phyloP scores from a whole-genome alignment of 805 yeast species.

The Kazachstania kunashirensis region DNA sequence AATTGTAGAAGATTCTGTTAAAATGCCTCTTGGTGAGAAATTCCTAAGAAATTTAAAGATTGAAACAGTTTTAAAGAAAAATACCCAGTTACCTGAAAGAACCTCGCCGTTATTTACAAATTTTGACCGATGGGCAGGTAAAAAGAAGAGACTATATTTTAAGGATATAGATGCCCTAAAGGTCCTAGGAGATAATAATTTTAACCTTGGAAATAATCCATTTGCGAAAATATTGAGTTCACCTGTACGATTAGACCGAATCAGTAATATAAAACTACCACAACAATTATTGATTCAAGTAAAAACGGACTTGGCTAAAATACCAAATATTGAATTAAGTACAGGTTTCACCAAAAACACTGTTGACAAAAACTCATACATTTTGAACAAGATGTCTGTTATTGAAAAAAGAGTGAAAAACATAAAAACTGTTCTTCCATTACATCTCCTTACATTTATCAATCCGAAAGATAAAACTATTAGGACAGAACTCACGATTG shows the following conservation, averaged over 20 bases:
- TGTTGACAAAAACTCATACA: slow-evolving; percentile 11
- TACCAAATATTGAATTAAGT: background rate
- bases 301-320: slow-evolving; percentile 12
- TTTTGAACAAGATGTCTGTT: slow-evolving; percentile 12
- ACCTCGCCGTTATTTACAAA: slow-evolving; percentile 14
- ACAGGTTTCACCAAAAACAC: background rate
- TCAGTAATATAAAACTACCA: slow-evolving; percentile 32
- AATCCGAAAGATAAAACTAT: too few relatives aligned
- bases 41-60: background rate
- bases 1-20: too few relatives aligned
- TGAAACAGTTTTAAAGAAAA: background rate
- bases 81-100: slow-evolving; percentile 1
- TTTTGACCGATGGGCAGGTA: slow-evolving; percentile 31
- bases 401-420: slow-evolving; percentile 4
- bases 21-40: too few relatives aligned
- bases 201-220: slow-evolving; percentile 26
- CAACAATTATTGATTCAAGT: slow-evolving; percentile 31
- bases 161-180: background rate
- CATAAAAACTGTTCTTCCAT: background rate
- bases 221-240: slow-evolving; percentile 35
- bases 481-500: background rate
- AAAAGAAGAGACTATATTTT: slow-evolving; percentile 16
- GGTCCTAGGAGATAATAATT: background rate
- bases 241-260: slow-evolving; percentile 35
- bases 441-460: background rate